Base-by-base conservation (phyloP, 495 filamentous ascomycete species). In the Aspergillus indologenus region DNA sequence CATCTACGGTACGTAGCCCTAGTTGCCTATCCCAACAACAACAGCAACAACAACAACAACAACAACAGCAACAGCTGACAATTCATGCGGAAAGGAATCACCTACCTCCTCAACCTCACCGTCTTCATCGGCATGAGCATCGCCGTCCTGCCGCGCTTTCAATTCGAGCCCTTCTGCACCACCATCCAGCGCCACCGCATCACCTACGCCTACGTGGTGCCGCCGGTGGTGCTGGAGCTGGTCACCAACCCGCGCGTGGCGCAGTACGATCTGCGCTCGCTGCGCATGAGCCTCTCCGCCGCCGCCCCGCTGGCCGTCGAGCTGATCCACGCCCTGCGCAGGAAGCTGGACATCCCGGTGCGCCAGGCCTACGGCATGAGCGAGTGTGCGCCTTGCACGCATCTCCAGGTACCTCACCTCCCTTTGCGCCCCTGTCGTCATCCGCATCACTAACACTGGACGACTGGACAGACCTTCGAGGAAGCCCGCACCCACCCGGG, bases 301-400 rank as follows among this genome's bases (percentile, higher is more conserved):
- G 92, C 89, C 2, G 92, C 92, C 0, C 91, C 92, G 0, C 69
- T 96, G 18, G 89, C 87, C 0, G 70, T 75, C 17, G 90, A 95
- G 45, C 75, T 97, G 1, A 85, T 90, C 2, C 79, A 89, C 40
- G 79, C 84, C 18, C 81, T 90, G 5, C 87, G 88, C 74, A 61
- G 79, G 6, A 78, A 89, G 1, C 72, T 89, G 20, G 79, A 81
- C 18, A 73, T 96, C 20, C 83, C 83, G 45, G 73, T 90, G 1
- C 85, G 82, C 42, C 89, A 93, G 65, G 89, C 84, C 0, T 93
- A 88, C 81, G 90, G 90, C 9, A 85, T 91, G 79, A 90, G 86
- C 1, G 83, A 87, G 61, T 82, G 81, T 6, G 79, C 77, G 49
- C 83, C 83, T 17, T 62, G 8, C 9, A 82, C 71, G 72, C 65